A percentile compares a stretch with the other conserved stretches of the same genome.
Conservation (phyloP, 164 flowering plant species). For the Macadamia tetraphylla region DNA sequence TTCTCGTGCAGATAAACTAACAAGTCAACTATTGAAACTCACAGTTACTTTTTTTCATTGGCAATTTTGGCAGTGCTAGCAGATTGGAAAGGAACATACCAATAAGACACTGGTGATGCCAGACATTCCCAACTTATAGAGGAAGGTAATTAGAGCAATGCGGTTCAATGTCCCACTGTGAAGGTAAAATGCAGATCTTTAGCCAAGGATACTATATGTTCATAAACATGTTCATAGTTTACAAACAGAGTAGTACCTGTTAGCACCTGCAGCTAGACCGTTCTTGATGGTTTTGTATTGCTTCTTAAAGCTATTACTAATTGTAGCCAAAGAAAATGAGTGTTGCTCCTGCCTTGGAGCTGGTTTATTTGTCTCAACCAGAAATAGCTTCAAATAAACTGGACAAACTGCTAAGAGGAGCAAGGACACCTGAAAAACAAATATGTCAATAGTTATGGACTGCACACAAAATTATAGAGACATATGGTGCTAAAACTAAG, state of each 20-base stretch:
- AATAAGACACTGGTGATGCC: constrained; percentile 71
- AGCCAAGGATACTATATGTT: too few species aligned
- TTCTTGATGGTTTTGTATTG: constrained; percentile 56
- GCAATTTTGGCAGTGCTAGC: background rate
- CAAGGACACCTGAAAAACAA: constrained; percentile 60
- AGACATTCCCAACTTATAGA: constrained; percentile 87
- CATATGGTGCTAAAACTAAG: background rate
- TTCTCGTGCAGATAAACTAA: too few species aligned
- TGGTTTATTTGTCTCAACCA: constrained; percentile 54
- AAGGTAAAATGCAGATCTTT: background rate
- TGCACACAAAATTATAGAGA: background rate
- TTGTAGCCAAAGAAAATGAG: constrained; percentile 23
- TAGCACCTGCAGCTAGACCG: constrained; percentile 43
- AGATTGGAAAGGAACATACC: constrained; percentile 31
- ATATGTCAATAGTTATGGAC: background rate
- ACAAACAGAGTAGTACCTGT: constrained; percentile 35
- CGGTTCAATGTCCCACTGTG: constrained; percentile 57
- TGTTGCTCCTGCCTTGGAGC: constrained; percentile 28
- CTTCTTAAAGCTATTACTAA: constrained; percentile 26
- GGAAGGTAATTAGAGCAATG: constrained; percentile 66
- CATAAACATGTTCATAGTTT: background rate
- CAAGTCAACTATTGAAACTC: too few species aligned
- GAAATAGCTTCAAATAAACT: constrained; percentile 56
- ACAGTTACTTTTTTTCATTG: too few species aligned
- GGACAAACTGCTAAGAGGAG: constrained; percentile 57